Base-by-base conservation (phyloP, 768 basidiomycete genomes). In the Crucibulum laeve region DNA sequence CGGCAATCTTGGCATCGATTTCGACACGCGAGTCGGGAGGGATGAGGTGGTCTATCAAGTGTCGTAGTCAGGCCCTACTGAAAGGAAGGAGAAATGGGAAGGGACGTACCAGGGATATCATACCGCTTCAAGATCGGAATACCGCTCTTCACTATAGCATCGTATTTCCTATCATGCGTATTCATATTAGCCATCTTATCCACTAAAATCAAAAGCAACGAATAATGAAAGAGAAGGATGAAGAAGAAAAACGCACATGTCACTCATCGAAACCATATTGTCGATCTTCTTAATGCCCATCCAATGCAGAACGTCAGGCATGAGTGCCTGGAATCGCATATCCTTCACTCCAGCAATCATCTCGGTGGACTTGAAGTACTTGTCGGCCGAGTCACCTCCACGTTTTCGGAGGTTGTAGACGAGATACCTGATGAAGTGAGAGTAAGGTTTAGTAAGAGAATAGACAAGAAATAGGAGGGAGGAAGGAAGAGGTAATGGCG, bases 241-340 rank as follows among this genome's bases (percentile, higher is more conserved):
- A 24, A 44, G 39, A 38, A n/a, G n/a, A 38, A 25, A 21, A 41
- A 26, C 73, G 46, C 38, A 80, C 86, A 91, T 88, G 55, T 91
- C 88, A 46, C 86, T 89, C 89, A 91, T 91, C 19, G 82, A 84
- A 13, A 95, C 83, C 83, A 97, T 81, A 56, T 83, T 84, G 63
- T 91, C 82, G 37, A 98, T 79, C 73, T 91, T 90, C 64, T 60
- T 83, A 57, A 98, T 87, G 0, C 95, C 95, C 14, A 98, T 65
- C 91, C 93, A 98, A 60, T 93, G 91, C 34, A 97, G 67, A 5
- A 96, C 87, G 59, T 98, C 95, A 3, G 95, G 95, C 93, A 98
- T 96, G 48, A 91, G 71, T 15, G 85, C 89, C 60, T 77, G 82
- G 82, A 93, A 93, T n/a, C 91, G 79, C 90, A 92, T 91, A 57